These are phyloP conservation scores for Ophiocordyceps camponoti-saundersi DNA, from an alignment of 2,329 filamentous ascomycete genomes.

Conservation along the genomic window DNA sequence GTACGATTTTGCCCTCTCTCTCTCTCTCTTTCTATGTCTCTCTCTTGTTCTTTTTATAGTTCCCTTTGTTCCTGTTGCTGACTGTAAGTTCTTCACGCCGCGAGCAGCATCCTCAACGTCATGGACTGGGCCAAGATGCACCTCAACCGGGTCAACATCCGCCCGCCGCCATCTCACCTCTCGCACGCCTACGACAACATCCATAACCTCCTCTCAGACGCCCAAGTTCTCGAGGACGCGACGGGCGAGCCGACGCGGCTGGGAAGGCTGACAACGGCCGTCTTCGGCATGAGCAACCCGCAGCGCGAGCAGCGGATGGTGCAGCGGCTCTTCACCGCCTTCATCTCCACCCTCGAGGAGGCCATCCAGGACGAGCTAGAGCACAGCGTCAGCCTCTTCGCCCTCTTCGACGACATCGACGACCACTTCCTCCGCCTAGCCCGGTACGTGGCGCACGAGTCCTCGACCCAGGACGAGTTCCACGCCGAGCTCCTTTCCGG, in stretches of 20 bases:
- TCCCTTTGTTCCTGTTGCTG: neutral
- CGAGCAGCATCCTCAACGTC: conserved; percentile 60
- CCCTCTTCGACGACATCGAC: conserved; percentile 84
- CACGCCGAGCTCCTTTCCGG: conserved; percentile 69
- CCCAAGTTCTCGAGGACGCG: conserved; percentile 39
- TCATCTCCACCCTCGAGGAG: conserved; percentile 75
- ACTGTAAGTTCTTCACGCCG: neutral
- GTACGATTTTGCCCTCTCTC: conserved; percentile 20
- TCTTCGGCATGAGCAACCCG: conserved; percentile 67
- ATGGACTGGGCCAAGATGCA: conserved; percentile 95
- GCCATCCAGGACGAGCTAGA: conserved; percentile 72
- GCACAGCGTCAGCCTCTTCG: conserved; percentile 65
- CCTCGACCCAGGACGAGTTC: conserved; percentile 60
- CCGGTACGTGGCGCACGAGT: conserved; percentile 70
- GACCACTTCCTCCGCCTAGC: conserved; percentile 79
- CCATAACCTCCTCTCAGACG: conserved; percentile 54
- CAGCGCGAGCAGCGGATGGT: conserved; percentile 69
- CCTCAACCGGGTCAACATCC: conserved; percentile 49
- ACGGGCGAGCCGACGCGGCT: conserved; percentile 45
- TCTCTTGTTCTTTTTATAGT: neutral
- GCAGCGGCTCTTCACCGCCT: conserved; percentile 70
- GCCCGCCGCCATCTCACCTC: conserved; percentile 38
- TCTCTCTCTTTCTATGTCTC: neutral
- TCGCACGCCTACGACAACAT: conserved; percentile 67
- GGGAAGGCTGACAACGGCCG: conserved; percentile 48